These are phyloP conservation scores for Barnettozyma sucrosica DNA, from an alignment of 805 yeast genomes.

Conservation along the genomic window DNA sequence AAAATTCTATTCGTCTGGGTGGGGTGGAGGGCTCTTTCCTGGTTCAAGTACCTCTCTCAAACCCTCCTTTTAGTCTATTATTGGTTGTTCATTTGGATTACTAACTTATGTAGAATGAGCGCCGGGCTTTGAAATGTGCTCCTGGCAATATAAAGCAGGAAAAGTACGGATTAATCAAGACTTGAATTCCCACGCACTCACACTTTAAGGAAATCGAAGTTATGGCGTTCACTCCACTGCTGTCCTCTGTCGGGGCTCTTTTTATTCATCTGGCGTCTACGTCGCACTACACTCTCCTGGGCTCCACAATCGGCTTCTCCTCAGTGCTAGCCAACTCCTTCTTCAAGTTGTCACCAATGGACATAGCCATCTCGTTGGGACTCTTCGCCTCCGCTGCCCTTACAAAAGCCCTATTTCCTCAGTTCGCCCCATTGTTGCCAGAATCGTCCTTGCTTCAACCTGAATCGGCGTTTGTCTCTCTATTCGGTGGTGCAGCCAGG, in stretches of 20 bases:
- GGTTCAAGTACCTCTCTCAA: too few relatives aligned
- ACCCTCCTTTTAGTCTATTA: too few relatives aligned
- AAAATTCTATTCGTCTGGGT: too few relatives aligned
- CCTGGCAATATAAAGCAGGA: too few relatives aligned
- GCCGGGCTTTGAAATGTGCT: too few relatives aligned
- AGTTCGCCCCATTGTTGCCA: constrained; percentile 25
- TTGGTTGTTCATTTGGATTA: too few relatives aligned
- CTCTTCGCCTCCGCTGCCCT: constrained; percentile 27
- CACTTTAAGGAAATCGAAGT: too few relatives aligned
- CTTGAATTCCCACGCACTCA: neutral
- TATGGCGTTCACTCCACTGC: constrained; percentile 37
- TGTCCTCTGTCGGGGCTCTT: constrained; percentile 40
- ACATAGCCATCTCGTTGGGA: constrained; percentile 33
- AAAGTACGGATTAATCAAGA: too few relatives aligned
- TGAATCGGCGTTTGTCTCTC: neutral
- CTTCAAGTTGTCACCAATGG: constrained; percentile 21
- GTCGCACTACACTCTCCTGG: constrained; percentile 33
- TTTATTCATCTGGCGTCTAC: constrained; percentile 43
- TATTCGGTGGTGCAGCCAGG: neutral
- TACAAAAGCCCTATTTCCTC: constrained; percentile 22
- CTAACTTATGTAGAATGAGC: too few relatives aligned
- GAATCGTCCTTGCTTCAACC: neutral
- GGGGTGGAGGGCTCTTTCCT: too few relatives aligned
- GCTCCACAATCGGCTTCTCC: constrained; percentile 43
- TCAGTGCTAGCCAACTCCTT: constrained; percentile 33